A percentile compares a stretch with the other conserved stretches of the same genome.
Conservation (phyloP, 2,329 filamentous ascomycete species). For the Stagonosporopsis chrysanthemi region DNA sequence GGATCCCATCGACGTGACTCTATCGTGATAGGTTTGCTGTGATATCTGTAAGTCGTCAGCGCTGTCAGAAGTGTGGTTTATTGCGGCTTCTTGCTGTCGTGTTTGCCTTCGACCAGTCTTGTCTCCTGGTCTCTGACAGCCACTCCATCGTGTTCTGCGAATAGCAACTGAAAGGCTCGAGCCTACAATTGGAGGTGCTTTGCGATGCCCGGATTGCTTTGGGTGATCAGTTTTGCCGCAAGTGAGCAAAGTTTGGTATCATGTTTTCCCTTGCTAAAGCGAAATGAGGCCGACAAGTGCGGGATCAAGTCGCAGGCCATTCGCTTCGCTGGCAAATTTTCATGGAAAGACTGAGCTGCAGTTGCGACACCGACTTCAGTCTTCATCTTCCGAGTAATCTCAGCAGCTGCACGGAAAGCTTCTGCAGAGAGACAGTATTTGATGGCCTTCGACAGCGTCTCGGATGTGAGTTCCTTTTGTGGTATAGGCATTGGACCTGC, state of each 20-base stretch:
- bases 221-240: not conserved
- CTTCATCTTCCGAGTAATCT: constrained; percentile 53
- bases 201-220: not conserved
- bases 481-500: constrained; percentile 39
- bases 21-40: constrained; percentile 36
- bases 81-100: not conserved
- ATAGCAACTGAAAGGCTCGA: not conserved
- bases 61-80: not conserved
- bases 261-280: not conserved
- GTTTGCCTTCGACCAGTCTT: not conserved
- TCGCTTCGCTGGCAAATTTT: constrained; percentile 20
- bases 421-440: constrained; percentile 52
- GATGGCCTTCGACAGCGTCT: constrained; percentile 36
- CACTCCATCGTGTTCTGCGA: not conserved
- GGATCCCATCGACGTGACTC: constrained; percentile 62
- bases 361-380: constrained; percentile 52
- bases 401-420: constrained; percentile 47
- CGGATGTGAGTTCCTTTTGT: constrained; percentile 28
- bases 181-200: constrained; percentile 3
- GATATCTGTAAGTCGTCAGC: constrained; percentile 19
- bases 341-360: constrained; percentile 57
- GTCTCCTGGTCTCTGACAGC: not conserved
- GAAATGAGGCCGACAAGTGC: constrained; percentile 1
- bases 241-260: not conserved
- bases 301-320: not conserved